Conservation (phyloP, 148 eudicot genomes). For the Vaccinium macrocarpon region DNA sequence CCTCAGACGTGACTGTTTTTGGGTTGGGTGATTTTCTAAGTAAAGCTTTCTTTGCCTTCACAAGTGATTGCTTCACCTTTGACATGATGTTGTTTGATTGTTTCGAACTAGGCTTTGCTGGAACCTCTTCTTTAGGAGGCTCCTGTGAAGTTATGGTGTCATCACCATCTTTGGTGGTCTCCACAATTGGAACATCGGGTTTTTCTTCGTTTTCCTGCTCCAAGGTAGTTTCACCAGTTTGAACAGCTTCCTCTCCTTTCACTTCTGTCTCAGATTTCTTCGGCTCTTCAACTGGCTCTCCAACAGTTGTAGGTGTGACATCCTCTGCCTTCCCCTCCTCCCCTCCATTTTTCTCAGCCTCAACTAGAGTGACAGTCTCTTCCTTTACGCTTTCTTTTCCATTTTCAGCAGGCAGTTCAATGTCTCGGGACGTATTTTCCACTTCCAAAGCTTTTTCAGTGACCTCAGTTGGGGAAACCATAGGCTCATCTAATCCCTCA, state of each 20-base stretch:
- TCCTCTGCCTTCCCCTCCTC: slow-evolving; percentile 27
- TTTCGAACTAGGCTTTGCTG: slow-evolving; percentile 55
- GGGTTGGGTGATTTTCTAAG: slow-evolving; percentile 77
- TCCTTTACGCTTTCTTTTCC: slow-evolving; percentile 17
- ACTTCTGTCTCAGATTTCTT: slow-evolving; percentile 26
- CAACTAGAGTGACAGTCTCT: slow-evolving; percentile 23
- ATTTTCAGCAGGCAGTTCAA: slow-evolving; percentile 34
- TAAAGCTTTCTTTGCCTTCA: slow-evolving; percentile 85
- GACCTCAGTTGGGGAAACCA: slow-evolving; percentile 21
- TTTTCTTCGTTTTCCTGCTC: slow-evolving; percentile 30
- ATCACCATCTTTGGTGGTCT: slow-evolving; percentile 18
- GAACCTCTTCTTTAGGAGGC: slow-evolving; percentile 39
- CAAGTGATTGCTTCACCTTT: slow-evolving; percentile 78
- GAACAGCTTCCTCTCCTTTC: slow-evolving; percentile 24
- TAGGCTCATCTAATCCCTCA: slow-evolving; percentile 30
- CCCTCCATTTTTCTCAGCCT: slow-evolving; percentile 34
- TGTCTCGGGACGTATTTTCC: slow-evolving; percentile 43
- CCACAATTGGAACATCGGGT: slow-evolving; percentile 13
- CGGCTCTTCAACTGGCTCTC: slow-evolving; percentile 24
- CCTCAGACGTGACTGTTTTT: slow-evolving; percentile 50
- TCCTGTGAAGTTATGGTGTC: slow-evolving; percentile 22
- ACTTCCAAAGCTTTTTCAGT: slow-evolving; percentile 34
- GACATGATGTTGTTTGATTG: slow-evolving; percentile 58
- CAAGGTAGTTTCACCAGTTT: slow-evolving; percentile 21
- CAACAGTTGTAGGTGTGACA: neutral